These are phyloP conservation scores for Ochetophila trinervis DNA, from an alignment of 306 rosid species.

Conservation along the genomic window DNA sequence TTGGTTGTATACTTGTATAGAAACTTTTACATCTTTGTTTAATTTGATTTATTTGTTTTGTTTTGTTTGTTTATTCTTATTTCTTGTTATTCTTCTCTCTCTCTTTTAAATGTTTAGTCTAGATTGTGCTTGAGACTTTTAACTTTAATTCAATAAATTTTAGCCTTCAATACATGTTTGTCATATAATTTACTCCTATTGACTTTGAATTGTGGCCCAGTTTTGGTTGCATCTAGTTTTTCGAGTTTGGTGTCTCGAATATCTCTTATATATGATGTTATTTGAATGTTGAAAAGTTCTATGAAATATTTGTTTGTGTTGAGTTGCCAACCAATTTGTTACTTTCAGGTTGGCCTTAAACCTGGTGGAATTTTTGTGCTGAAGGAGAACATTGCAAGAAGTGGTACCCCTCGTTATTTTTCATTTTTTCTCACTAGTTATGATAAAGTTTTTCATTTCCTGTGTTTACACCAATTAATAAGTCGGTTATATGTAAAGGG, in stretches of 20 bases:
- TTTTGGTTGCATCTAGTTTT: background rate
- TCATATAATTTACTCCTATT: no score
- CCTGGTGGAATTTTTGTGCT: conserved; percentile 78
- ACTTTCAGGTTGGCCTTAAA: conserved; percentile 74
- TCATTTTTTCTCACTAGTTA: conserved; percentile 12
- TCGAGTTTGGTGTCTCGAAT: background rate
- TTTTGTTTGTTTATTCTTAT: no score
- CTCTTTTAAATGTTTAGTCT: no score
- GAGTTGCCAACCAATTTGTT: conserved; percentile 24
- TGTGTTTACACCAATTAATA: conserved; percentile 9
- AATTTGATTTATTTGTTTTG: no score
- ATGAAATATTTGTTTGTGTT: background rate
- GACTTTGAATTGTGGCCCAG: background rate
- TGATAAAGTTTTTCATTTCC: conserved; percentile 21
- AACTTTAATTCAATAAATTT: no score
- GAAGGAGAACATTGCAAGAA: conserved; percentile 89
- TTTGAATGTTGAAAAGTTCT: background rate
- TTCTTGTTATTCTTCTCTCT: no score
- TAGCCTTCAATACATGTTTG: no score
- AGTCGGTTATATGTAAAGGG: background rate
- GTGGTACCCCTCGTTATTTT: conserved; percentile 44
- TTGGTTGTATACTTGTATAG: no score
- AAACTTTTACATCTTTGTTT: no score
- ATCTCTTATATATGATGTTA: background rate
- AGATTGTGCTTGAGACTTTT: no score